Evolutionary conservation across 768 basidiomycete genomes (phyloP).

Genomic region (Lepiota brunneoincarnata): DNA sequence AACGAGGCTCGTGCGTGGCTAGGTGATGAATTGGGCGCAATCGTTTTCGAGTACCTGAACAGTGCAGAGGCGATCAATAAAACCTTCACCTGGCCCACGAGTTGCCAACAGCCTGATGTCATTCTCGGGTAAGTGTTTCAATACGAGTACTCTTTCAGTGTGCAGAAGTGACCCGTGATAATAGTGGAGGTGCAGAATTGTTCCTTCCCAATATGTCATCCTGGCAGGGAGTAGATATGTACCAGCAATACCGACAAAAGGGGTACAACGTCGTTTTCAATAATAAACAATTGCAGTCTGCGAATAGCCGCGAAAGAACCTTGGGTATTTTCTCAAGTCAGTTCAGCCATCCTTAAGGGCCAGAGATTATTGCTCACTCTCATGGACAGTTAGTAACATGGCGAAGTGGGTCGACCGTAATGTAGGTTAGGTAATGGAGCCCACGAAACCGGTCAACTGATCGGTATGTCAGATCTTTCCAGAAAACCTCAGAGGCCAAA

Average conservation of each 20-base stretch:
- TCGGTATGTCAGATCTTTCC: conserved; percentile 26
- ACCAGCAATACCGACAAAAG: conserved; percentile 35
- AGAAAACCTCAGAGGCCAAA: conserved; percentile 33
- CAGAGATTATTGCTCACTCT: background rate
- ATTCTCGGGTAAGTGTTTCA: conserved; percentile 33
- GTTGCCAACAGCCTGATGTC: conserved; percentile 40
- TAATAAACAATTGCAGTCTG: conserved; percentile 30
- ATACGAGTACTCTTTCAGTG: background rate
- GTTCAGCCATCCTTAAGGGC: background rate
- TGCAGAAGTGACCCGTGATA: background rate
- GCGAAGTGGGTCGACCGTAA: conserved; percentile 45
- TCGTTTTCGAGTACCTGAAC: conserved; percentile 37
- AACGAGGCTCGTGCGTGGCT: background rate
- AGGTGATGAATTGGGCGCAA: conserved; percentile 28
- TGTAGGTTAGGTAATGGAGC: conserved; percentile 15
- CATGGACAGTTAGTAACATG: conserved; percentile 18
- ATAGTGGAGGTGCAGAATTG: conserved; percentile 41
- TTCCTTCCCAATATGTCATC: conserved; percentile 37
- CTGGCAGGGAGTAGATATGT: conserved; percentile 37
- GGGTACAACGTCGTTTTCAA: conserved; percentile 41
- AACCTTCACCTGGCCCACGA: conserved; percentile 37
- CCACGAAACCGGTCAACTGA: background rate
- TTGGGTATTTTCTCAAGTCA: conserved; percentile 41
- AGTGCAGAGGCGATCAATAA: conserved; percentile 29
- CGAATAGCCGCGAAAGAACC: conserved; percentile 31